Base-by-base conservation (phyloP, 306 rosid species). In the Rubus parviflorus region DNA sequence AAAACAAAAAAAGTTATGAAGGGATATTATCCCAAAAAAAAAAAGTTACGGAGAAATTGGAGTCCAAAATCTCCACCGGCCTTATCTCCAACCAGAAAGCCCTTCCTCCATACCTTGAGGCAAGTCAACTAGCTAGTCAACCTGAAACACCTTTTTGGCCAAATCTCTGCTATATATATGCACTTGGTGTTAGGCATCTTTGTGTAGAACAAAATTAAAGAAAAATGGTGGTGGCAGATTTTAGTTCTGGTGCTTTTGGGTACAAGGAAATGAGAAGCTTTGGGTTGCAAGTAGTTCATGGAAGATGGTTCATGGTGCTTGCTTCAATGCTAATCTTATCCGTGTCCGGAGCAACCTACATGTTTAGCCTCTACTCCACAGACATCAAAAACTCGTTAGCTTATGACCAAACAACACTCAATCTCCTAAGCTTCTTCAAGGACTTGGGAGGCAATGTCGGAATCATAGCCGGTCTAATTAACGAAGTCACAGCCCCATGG, bases 401-500 rank as follows among this genome's bases (percentile, higher is more conserved):
- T 57, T 92, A 90, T 38, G 97, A 92, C 85, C 97, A 92, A 45
- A 81, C 90, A 0, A 87, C 95, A 12, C 88, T 92, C 60, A 92
- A 90, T 80, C 70, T 92, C 75, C 84, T 90, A 10, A 81, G 97
- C 87, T 92, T 88, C 92, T 90, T 85, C 90, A 92, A 92, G 67
- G 97, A 92, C 77, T 72, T 88, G 41, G 97, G 97, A 3, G 89
- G 75, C 57, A 92, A 89, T 40, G 79, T 88, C 4, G 97, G 93
- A 0, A 35, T 92, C 37, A 2, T 88, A 4, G 71, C 96, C 15
- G 96, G 96, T 1, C 79, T 92, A 5, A 72, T 90, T 85, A 89
- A 88, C 66, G 93, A 92, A 80, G 45, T 92, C 25, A 70, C 87
- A 23, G 89, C 89, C 0, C 88, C 97, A 0, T 88, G 93, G 96